Base-by-base conservation (phyloP, 768 basidiomycete genomes). In the Leccinum fibrillosum region DNA sequence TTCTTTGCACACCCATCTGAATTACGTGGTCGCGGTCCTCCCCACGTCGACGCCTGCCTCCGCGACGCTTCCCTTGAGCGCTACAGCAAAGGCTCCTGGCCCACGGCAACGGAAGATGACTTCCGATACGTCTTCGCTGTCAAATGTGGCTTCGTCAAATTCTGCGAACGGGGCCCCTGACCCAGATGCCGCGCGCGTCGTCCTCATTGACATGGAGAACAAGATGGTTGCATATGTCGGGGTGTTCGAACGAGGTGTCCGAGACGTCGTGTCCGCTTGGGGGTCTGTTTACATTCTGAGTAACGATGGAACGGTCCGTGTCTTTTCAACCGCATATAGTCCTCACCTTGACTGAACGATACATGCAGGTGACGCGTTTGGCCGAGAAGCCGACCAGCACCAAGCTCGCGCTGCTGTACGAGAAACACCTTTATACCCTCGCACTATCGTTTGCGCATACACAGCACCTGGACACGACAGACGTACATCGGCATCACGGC, bases 151-250 rank as follows among this genome's bases (percentile, higher is more conserved):
- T 19, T 42, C n/a, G 42, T 42, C 42, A n/a, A 42, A n/a, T 42
- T 83, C 85, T 2, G 77, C 82, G 11, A 77, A 77, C 4, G 69
- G 68, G 1, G 49, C 6, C 5, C 64, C 70, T 15, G 80, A 81
- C 42, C 72, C 80, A 0, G 90, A 92, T 52, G 83, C 91, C 39
- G 84, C 86, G 12, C 89, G 86, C 60, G 83, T 98, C 44, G 89
- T 88, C 0, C 83, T 98, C 1, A 89, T 98, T 63, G 95, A 99
- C 68, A 84, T 89, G 37, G 91, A 92, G 66, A 97, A 95, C 74
- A 94, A 94, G 75, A 81, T 94, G 53, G 82, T 96, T 15, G 90
- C 91, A 6, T 94, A 92, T 67, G 84, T 86, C 0, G 89, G 86
- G 6, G 82, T 88, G 2, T 93, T 94, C 65, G 82, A 83, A 21